Evolutionary conservation across 306 rosid species (phyloP).

Genomic region (Glycyrrhiza uralensis): DNA sequence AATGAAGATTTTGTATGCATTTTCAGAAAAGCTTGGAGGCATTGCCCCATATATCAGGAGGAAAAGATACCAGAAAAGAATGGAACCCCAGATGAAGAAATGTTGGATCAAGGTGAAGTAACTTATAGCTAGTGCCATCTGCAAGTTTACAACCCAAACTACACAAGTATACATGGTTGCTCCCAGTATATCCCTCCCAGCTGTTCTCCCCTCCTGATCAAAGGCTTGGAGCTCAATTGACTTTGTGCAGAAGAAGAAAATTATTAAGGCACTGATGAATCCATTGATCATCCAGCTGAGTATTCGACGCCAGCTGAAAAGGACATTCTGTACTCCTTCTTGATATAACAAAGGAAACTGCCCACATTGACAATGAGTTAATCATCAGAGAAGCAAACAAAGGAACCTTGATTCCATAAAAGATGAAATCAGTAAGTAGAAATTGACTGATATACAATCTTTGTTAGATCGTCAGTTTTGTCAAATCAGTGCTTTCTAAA

Average conservation of each 20-base stretch:
- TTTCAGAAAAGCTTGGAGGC: conserved; percentile 47
- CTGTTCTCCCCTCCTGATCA: conserved; percentile 63
- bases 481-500: not conserved
- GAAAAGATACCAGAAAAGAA: conserved; percentile 80
- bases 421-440: too few relatives aligned
- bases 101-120: conserved; percentile 98
- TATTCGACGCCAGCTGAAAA: conserved; percentile 90
- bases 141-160: conserved; percentile 96
- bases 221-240: conserved; percentile 69
- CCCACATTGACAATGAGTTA: conserved; percentile 26
- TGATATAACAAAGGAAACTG: conserved; percentile 95
- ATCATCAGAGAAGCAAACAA: not conserved
- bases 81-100: conserved; percentile 82
- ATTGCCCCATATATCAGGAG: conserved; percentile 71
- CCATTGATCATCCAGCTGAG: conserved; percentile 92
- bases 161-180: conserved; percentile 75
- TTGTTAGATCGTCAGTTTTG: too few relatives aligned
- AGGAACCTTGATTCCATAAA: too few relatives aligned
- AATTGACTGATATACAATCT: too few relatives aligned
- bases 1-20: conserved; percentile 63
- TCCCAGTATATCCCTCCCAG: conserved; percentile 79
- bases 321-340: conserved; percentile 89
- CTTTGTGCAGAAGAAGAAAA: conserved; percentile 76
- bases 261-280: conserved; percentile 55
- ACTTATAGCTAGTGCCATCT: conserved; percentile 75